Evolutionary conservation across 108 stramenopile species (phyloP), one percentile per base, ranked within the genome.

Genomic region (Phaeodactylum tricornutum): DNA sequence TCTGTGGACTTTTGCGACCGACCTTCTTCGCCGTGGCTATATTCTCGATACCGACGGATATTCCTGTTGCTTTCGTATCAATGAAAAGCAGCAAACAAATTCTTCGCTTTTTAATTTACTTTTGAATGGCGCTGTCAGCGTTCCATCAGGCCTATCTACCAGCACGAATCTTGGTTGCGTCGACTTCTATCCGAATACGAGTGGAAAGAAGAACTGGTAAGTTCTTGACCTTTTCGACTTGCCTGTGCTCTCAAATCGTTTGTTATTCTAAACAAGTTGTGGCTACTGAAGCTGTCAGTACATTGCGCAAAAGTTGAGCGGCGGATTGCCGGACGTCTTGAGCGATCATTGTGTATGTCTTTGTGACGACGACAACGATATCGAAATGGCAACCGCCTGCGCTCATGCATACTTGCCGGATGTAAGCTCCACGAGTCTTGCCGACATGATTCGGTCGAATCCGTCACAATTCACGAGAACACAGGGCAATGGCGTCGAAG

Each of bases 341-440:
- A 39, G 47, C 15, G 50, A 36, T 1, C 62, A 60, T 41, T 59
- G 72, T 0, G 55, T 74, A n/a, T 89, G 82, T 37, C 29, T 89
- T 2, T 89, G 87, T 51, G 87, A 89, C 50, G 87, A 89, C 51
- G 87, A 89, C 61, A 89, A 89, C 60, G 87, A 89, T 54, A 29
- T 84, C 17, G 87, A 89, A 68, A 80, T 89, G 87, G 87, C 87
- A 6, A 27, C 64, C 45, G 77, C 83, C 21, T 84, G 82, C 53
- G 46, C 57, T 15, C 61, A 66, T 24, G 87, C 82, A 6, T 84
- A 62, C 50, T 29, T 89, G 1, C 87, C 87, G 0, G 61, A 59
- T 28, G 34, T 84, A 1, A 66, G 71, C 1, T 84, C 87, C 0
- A 53, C 61, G 14, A 74, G 65, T 29, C 66, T 87, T 57, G 45